Percentiles rank a stretch among this genome's conserved stretches.
Conservation (phyloP, 2,329 filamentous ascomycete genomes). For the Nothophoma quercina region DNA sequence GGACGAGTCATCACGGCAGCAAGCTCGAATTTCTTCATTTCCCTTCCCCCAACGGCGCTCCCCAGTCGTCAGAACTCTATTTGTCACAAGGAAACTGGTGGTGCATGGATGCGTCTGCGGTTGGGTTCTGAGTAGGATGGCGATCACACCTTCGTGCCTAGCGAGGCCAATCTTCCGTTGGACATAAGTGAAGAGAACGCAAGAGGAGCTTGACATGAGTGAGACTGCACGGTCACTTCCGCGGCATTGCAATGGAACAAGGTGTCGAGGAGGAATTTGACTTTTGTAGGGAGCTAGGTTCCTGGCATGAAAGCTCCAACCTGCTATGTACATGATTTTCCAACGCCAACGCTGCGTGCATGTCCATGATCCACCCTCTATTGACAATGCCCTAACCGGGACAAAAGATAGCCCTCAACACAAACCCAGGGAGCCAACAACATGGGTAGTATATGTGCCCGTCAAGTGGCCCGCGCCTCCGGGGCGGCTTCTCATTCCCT, state of each 20-base stretch:
- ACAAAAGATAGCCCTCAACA: constrained; percentile 46
- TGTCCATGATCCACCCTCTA: background rate
- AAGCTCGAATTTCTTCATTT: constrained; percentile 1
- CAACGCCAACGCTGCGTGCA: background rate
- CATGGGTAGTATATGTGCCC: constrained; percentile 41
- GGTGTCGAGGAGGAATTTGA: too few relatives aligned
- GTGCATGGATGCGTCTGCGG: background rate
- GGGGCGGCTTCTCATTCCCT: constrained; percentile 38
- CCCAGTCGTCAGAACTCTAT: background rate
- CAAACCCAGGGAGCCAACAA: constrained; percentile 45
- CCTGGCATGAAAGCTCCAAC: too few relatives aligned
- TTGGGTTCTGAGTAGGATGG: constrained; percentile 1
- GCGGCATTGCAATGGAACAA: too few relatives aligned
- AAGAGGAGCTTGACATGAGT: background rate
- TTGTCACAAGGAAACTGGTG: background rate
- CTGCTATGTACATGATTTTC: background rate
- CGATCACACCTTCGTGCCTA: constrained; percentile 1
- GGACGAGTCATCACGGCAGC: background rate
- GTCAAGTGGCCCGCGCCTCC: constrained; percentile 33
- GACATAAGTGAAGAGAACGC: background rate
- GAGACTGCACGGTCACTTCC: too few relatives aligned
- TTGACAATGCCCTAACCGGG: constrained; percentile 25
- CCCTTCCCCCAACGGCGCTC: background rate
- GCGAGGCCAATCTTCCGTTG: background rate
- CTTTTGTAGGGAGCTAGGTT: too few relatives aligned